These are phyloP conservation scores for Calonectria hawksworthii DNA, from an alignment of 2,329 filamentous ascomycete genomes.

Conservation along the genomic window DNA sequence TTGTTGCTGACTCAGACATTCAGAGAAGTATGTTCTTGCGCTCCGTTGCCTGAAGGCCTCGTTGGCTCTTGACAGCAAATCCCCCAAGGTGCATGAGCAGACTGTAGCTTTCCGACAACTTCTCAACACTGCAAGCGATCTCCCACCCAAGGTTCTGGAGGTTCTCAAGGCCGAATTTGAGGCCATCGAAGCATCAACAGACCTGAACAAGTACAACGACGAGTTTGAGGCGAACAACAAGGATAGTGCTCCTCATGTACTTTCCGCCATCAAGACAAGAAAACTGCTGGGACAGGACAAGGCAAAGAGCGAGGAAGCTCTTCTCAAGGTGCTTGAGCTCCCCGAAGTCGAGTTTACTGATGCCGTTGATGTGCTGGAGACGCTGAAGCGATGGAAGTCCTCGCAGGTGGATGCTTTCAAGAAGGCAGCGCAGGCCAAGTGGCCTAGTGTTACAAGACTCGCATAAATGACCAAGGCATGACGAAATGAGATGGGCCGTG, in stretches of 20 bases:
- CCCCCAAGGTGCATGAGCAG: constrained; percentile 84
- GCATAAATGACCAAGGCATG: constrained; percentile 41
- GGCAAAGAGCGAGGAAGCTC: constrained; percentile 70
- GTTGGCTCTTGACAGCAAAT: constrained; percentile 74
- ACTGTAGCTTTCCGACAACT: constrained; percentile 76
- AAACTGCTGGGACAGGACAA: constrained; percentile 71
- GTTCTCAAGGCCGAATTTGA: constrained; percentile 79
- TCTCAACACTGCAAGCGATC: constrained; percentile 67
- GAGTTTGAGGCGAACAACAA: constrained; percentile 75
- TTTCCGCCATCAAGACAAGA: constrained; percentile 73
- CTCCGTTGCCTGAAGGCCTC: constrained; percentile 87
- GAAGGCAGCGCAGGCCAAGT: constrained; percentile 63
- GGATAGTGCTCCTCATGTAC: constrained; percentile 71
- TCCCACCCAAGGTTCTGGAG: constrained; percentile 75
- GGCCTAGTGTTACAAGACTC: constrained; percentile 64
- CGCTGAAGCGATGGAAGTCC: constrained; percentile 65
- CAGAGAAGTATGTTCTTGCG: constrained; percentile 90
- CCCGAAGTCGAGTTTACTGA: constrained; percentile 67
- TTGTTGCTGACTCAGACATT: not conserved
- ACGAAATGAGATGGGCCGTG: constrained; percentile 10
- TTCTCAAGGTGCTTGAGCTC: constrained; percentile 71
- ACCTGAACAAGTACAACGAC: constrained; percentile 76
- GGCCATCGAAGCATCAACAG: constrained; percentile 67
- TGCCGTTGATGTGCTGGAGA: constrained; percentile 62
- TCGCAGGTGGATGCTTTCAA: constrained; percentile 63